Base-by-base conservation (phyloP, 345 rosid species). In the Salix exigua region DNA sequence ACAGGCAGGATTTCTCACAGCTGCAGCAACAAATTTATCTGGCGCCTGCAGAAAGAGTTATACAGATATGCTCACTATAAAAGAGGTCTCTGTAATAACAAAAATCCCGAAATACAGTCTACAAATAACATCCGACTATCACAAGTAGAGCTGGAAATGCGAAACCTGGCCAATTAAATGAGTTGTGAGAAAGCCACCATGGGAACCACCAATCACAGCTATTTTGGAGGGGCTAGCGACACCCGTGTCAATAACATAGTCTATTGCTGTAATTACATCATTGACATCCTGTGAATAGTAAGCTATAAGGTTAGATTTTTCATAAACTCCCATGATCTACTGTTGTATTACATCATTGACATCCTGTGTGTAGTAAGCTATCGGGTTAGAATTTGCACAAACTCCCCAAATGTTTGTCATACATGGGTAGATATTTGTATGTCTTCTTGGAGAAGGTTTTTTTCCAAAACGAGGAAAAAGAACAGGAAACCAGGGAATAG, bases 141-240 rank as follows among this genome's bases (percentile, higher is more conserved):
- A 31, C 16, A 7, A 62, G 55, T 28, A 74, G 64, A 74, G 48
- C 40, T 74, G 70, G 38, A 68, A 63, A 64, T 23, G 19, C 31
- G 42, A 7, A 28, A 95, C 99, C 99, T 95, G 98, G 81, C 99
- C 99, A 73, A 95, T 95, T 86, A 95, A 87, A 82, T 95, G 99
- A 48, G 96, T 88, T 35, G 96, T 86, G 25, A 93, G 88, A 85
- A 95, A 91, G 70, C 97, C 99, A 72, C 99, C 99, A 73, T 95
- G 98, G 65, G 99, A 93, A 81, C 91, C 91, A 42, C 99, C 99
- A 75, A 95, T 75, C 80, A 91, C 89, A 61, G 91, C 82, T 77
- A 93, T 83, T 84, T 85, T 90, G 72, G 93, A 89, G 55, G 96
- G 90, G 80, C 80, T 82, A 76, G 89, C 92, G 63, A 93, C 87